Evolutionary conservation across 257 asterid genomes (phyloP).

Genomic region (Capsicum baccatum): DNA sequence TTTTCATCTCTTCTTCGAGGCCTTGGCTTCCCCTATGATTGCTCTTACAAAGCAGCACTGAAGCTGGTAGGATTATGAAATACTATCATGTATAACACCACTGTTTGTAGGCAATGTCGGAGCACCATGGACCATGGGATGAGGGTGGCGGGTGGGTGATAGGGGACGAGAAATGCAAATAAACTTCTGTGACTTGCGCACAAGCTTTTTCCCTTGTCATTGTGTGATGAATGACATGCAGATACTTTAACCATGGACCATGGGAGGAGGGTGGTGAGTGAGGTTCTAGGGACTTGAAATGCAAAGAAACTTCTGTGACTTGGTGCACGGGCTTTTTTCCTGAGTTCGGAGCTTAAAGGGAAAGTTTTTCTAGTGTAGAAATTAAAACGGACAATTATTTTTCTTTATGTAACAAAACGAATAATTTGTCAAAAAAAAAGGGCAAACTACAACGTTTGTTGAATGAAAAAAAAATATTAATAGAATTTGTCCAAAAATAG

Average conservation of each 20-base stretch:
- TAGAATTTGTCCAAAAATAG: too few species aligned
- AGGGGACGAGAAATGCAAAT: neutral
- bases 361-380: too few species aligned
- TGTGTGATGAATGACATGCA: too few species aligned
- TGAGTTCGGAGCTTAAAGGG: too few species aligned
- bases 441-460: too few species aligned
- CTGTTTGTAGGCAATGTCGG: neutral
- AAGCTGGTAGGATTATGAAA: neutral
- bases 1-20: neutral
- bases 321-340: too few species aligned
- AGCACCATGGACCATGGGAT: neutral
- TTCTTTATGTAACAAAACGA: too few species aligned
- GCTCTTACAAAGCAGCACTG: neutral
- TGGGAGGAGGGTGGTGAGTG: neutral
- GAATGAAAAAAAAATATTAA: too few species aligned
- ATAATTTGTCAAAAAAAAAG: too few species aligned
- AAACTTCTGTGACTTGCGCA: neutral
- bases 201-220: neutral
- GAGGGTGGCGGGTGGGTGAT: neutral
- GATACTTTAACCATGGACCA: neutral
- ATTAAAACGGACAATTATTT: too few species aligned
- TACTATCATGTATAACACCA: neutral
- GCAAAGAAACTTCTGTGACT: too few species aligned
- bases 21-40: neutral
- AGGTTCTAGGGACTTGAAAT: neutral